Percentiles rank a stretch among this genome's conserved stretches.
phyloP scores from a whole-genome alignment of 1,139 yeast genomes.

The Scheffersomyces lignicola region DNA sequence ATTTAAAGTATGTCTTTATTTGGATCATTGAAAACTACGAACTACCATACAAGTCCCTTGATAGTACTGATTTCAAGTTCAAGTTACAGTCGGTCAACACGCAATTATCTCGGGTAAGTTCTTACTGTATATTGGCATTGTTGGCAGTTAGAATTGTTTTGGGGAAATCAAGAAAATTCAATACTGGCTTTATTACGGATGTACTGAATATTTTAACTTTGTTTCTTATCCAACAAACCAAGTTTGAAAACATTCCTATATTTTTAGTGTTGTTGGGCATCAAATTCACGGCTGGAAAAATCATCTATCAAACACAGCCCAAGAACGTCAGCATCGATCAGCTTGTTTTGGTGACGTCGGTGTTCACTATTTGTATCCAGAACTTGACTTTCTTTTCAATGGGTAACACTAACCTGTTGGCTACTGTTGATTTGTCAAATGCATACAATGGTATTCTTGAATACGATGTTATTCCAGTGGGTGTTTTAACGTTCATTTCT shows the following conservation, averaged over 20 bases:
- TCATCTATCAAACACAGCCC: conserved; percentile 8
- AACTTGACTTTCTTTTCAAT: conserved; percentile 79
- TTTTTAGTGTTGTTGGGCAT: conserved; percentile 52
- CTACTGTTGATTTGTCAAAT: conserved; percentile 85
- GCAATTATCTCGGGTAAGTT: conserved; percentile 29
- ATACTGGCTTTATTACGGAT: conserved; percentile 37
- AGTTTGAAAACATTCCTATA: conserved; percentile 68
- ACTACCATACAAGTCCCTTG: conserved; percentile 16
- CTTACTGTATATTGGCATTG: conserved; percentile 20
- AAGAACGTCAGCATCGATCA: conserved; percentile 19
- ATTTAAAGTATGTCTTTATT: conserved; percentile 29
- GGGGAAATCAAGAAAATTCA: conserved; percentile 24
- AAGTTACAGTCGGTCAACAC: conserved; percentile 26
- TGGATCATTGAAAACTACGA: conserved; percentile 32
- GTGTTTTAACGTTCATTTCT: conserved; percentile 72
- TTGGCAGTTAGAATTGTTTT: conserved; percentile 24
- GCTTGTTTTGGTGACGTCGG: conserved; percentile 21
- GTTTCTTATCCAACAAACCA: conserved; percentile 68
- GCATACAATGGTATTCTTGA: conserved; percentile 83
- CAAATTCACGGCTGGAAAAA: conserved; percentile 24
- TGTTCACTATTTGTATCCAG: conserved; percentile 48
- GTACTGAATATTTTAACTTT: conserved; percentile 48
- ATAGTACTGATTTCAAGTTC: conserved; percentile 20
- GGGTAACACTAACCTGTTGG: conserved; percentile 90
- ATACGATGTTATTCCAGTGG: conserved; percentile 74